Evolutionary conservation across 2,329 filamentous ascomycete genomes (phyloP).

Genomic region (Alternaria consortialis): DNA sequence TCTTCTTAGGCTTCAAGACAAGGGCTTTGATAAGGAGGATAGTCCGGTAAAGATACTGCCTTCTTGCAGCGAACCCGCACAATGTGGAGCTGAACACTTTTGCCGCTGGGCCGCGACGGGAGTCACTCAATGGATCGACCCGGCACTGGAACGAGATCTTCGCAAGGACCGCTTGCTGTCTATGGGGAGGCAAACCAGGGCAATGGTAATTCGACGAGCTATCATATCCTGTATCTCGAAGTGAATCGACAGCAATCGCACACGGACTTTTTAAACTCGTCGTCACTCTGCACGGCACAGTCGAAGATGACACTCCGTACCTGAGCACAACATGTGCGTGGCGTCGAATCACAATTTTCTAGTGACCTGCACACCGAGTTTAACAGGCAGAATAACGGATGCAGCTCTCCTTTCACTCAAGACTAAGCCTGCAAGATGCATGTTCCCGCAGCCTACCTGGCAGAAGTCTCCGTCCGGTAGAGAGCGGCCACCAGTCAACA

Average conservation of each 20-base stretch:
- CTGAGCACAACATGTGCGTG: neutral
- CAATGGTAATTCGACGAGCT: conserved; percentile 1
- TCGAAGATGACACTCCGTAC: neutral
- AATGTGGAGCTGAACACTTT: conserved; percentile 4
- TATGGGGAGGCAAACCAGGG: neutral
- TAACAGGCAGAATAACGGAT: neutral
- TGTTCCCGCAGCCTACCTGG: conserved; percentile 4
- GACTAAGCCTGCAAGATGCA: neutral
- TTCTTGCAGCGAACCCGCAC: neutral
- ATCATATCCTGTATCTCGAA: conserved; percentile 1
- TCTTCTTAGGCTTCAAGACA: conserved; percentile 5
- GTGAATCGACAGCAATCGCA: neutral
- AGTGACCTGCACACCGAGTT: neutral
- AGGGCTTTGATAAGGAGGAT: conserved; percentile 2
- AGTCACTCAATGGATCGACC: neutral
- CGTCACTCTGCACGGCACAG: conserved; percentile 5
- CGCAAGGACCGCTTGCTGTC: conserved; percentile 4
- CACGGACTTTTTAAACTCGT: neutral
- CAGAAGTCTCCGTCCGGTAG: neutral
- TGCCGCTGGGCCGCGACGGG: conserved; percentile 5
- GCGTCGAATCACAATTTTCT: conserved; percentile 5
- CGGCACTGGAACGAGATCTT: conserved; percentile 10
- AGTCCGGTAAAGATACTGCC: neutral
- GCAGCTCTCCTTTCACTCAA: neutral
- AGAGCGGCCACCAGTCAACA: conserved; percentile 2